These are phyloP conservation scores for Fusarium sp. DNA, from an alignment of 2,329 filamentous ascomycete species.

Conservation along the genomic window DNA sequence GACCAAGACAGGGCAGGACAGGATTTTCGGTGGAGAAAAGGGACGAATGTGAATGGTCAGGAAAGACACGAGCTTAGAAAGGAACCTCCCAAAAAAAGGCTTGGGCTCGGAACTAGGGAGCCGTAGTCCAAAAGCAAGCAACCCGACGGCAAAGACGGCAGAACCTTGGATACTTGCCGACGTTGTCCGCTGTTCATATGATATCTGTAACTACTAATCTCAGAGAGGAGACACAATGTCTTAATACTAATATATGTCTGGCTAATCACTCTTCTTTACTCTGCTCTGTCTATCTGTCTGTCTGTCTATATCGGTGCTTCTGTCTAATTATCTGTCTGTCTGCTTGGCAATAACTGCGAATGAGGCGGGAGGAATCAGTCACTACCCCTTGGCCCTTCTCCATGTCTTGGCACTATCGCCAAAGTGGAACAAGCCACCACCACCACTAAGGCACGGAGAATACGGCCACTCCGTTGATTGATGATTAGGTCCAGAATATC, in stretches of 20 bases:
- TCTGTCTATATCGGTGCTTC: neutral
- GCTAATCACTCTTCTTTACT: neutral
- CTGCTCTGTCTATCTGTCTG: neutral
- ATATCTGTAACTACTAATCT: no score
- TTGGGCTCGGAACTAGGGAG: constrained; percentile 41
- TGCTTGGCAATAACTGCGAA: constrained; percentile 32
- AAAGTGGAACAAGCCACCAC: constrained; percentile 1
- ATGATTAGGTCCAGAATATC: neutral
- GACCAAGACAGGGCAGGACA: constrained; percentile 26
- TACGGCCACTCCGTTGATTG: constrained; percentile 15
- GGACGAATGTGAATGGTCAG: constrained; percentile 19
- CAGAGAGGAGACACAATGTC: no score
- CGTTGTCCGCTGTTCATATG: no score
- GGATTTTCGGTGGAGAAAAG: constrained; percentile 34
- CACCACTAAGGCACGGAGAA: neutral
- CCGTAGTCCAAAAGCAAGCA: constrained; percentile 37
- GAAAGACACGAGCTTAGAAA: neutral
- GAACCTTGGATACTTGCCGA: constrained; percentile 1
- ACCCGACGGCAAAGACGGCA: constrained; percentile 43
- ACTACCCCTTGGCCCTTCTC: constrained; percentile 31
- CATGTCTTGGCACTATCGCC: constrained; percentile 25
- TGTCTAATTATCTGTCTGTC: neutral
- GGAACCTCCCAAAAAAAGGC: constrained; percentile 12
- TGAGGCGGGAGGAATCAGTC: constrained; percentile 33
- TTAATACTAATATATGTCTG: no score